These are phyloP conservation scores for Crotalaria pallida DNA, from an alignment of 306 rosid genomes.

Conservation along the genomic window DNA sequence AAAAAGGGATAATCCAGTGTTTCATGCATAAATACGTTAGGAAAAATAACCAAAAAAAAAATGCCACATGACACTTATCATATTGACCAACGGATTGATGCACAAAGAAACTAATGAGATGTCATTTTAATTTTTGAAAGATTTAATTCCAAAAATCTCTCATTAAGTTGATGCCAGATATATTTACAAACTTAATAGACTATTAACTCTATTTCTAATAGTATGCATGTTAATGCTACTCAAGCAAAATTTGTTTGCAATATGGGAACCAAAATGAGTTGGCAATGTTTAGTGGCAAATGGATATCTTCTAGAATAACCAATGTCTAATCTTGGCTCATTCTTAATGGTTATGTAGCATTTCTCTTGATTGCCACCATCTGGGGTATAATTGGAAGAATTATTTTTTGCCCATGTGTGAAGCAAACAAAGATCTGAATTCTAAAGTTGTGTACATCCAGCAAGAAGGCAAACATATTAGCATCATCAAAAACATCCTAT, in stretches of 20 bases:
- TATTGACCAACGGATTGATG: too few species aligned
- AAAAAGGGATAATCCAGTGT: too few species aligned
- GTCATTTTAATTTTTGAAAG: too few species aligned
- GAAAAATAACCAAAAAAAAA: too few species aligned
- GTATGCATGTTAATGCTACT: background rate
- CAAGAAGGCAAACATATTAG: background rate
- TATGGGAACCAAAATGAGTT: background rate
- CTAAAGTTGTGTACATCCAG: slow-evolving; percentile 1
- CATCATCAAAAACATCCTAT: background rate
- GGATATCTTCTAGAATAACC: background rate
- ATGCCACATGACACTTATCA: too few species aligned
- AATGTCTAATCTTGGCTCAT: background rate
- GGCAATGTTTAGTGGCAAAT: background rate
- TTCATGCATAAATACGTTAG: too few species aligned
- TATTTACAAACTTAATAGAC: too few species aligned
- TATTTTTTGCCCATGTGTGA: background rate
- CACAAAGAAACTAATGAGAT: too few species aligned
- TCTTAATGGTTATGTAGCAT: background rate
- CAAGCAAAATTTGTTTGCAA: background rate
- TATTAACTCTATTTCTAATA: too few species aligned
- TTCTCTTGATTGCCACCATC: background rate
- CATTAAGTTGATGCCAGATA: too few species aligned
- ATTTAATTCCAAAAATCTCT: too few species aligned
- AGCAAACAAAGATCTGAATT: slow-evolving; percentile 7
- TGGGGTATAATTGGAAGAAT: background rate